Base-by-base conservation (phyloP, 2,329 filamentous ascomycete species). In the Alternaria burnsii region DNA sequence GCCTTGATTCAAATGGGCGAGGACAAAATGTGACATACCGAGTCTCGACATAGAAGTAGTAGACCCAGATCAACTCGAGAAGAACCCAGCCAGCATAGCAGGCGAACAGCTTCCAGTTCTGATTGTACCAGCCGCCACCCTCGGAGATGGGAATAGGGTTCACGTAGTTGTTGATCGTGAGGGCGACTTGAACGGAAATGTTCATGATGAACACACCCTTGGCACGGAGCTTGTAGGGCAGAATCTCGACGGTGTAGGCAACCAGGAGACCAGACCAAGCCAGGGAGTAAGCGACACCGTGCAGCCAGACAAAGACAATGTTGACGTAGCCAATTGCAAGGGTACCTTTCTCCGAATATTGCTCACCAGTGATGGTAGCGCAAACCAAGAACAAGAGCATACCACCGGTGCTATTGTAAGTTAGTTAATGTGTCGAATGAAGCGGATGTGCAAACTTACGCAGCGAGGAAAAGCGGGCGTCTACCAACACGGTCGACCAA, bases 11-110 rank as follows among this genome's bases (percentile, higher is more conserved):
- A 55, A 26, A 48, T 16, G 50, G 42, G 38, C 30, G 16, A 48
- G 43, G 40, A 46, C 16, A 14, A 42, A 58, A 50, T 55, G 53
- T 16, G 47, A 63, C 61, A 43, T 61, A 63, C 58, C 58, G 62
- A 62, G 88, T 91, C 80, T 91, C 89, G 50, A 89, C 83, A 69
- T 88, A 88, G 76, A 88, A 84, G 79, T 87, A 87, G 77, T 85
- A 89, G 20, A 89, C 85, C 66, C 88, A 87, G 36, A 84, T 63
- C 42, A 88, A 77, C 75, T 88, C 85, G 71, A 82, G 74, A 26
- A 83, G 76, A 70, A 88, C 83, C 86, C 86, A 88, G 46, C 86
- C 71, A n/a, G 85, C 86, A 76, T 88, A 89, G 78, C 88, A 86
- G 52, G 88, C 79, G 82, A 86, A 88, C 51, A 89, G 85, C 75